Percentiles rank a stretch among this genome's conserved stretches.
phyloP scores from a whole-genome alignment of 2,329 filamentous ascomycete genomes.

The Neonectria faginata region DNA sequence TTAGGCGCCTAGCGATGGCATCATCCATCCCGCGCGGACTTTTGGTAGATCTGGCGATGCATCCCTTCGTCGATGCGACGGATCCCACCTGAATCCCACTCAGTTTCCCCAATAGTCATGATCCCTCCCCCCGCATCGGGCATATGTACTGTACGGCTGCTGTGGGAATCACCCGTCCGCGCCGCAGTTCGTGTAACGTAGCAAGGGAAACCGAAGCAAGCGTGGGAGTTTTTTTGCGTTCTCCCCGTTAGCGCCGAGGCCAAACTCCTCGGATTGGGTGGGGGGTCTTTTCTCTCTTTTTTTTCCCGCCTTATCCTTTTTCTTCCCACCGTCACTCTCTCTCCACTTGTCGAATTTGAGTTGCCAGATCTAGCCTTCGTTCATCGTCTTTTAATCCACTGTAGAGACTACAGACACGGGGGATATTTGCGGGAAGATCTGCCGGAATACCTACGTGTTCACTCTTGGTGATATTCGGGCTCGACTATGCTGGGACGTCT shows the following conservation, averaged over 20 bases:
- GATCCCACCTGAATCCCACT: not conserved
- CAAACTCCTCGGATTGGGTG: not conserved
- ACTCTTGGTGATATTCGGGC: not conserved
- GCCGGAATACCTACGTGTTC: not conserved
- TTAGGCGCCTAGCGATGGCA: conserved; percentile 26
- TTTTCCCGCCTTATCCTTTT: not conserved
- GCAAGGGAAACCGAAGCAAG: not conserved
- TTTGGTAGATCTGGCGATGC: conserved; percentile 29
- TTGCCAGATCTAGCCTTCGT: conserved; percentile 2
- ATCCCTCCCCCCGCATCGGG: conserved; percentile 4
- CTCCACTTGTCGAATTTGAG: conserved; percentile 4
- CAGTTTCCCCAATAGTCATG: not conserved
- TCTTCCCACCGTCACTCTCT: not conserved
- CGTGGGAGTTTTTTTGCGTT: not conserved
- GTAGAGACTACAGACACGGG: not conserved
- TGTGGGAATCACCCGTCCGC: conserved; percentile 4
- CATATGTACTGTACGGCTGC: conserved; percentile 5
- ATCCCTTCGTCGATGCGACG: conserved; percentile 8
- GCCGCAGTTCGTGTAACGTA: not conserved
- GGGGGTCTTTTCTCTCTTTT: not conserved
- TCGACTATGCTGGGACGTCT: conserved; percentile 23
- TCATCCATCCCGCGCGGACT: conserved; percentile 31
- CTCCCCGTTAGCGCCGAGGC: not conserved
- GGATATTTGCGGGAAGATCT: not conserved
- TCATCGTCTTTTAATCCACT: not conserved